Conservation (phyloP, 345 rosid species). For the Limnanthes douglasii region DNA sequence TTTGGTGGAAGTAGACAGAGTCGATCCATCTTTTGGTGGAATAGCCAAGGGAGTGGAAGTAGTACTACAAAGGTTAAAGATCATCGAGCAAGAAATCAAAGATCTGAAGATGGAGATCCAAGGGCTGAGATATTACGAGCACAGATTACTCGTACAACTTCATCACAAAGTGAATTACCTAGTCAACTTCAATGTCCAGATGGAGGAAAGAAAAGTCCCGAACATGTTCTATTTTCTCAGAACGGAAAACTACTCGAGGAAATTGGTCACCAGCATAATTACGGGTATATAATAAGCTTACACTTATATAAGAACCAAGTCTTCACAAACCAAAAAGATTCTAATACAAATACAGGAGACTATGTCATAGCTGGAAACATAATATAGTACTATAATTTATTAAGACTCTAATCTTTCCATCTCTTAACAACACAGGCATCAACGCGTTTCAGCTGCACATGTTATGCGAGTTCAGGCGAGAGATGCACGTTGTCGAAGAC, state of each 20-base stretch:
- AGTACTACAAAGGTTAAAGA: constrained; percentile 73
- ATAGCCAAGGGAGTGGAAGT: constrained; percentile 87
- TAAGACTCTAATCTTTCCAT: too few relatives aligned
- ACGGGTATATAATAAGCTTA: too few relatives aligned
- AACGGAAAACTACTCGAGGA: constrained; percentile 79
- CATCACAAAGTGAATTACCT: constrained; percentile 85
- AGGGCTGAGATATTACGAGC: constrained; percentile 83
- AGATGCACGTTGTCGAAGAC: constrained; percentile 88
- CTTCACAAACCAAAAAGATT: too few relatives aligned
- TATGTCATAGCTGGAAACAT: too few relatives aligned
- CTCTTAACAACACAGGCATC: too few relatives aligned
- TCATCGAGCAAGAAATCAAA: constrained; percentile 88
- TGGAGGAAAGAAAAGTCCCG: constrained; percentile 86
- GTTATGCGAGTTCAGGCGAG: constrained; percentile 75
- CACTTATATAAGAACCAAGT: too few relatives aligned
- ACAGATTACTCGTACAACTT: constrained; percentile 74
- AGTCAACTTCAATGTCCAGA: constrained; percentile 68
- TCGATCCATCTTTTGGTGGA: constrained; percentile 77
- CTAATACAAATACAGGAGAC: too few relatives aligned
- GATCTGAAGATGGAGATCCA: constrained; percentile 96
- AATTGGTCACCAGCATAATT: constrained; percentile 54
- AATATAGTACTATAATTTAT: too few relatives aligned
- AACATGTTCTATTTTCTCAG: constrained; percentile 75
- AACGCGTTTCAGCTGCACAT: constrained; percentile 73
- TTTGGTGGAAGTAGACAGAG: constrained; percentile 26